phyloP scores from a whole-genome alignment of 345 rosid species.

The Linum lewisii region DNA sequence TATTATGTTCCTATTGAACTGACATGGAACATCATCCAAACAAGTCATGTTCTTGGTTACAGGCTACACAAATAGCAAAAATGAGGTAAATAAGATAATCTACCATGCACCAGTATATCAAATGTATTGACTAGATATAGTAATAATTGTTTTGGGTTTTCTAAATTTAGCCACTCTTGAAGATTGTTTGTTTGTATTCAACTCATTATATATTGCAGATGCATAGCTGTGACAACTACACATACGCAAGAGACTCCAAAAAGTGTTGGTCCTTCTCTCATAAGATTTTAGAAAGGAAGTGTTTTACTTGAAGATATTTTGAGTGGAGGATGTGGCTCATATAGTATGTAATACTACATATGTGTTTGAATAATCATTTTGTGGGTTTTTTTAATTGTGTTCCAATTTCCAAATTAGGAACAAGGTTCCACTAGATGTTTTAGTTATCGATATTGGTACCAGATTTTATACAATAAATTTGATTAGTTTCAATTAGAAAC shows the following conservation, averaged over 20 bases:
- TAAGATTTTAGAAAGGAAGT: conserved; percentile 63
- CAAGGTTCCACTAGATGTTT: too few species aligned
- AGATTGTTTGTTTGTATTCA: background rate
- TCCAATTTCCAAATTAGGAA: too few species aligned
- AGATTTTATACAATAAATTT: too few species aligned
- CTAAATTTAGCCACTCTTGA: too few species aligned
- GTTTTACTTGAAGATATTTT: conserved; percentile 76
- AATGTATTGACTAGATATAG: background rate
- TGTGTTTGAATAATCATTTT: conserved; percentile 25
- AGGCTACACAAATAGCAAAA: conserved; percentile 85
- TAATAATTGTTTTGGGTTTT: background rate
- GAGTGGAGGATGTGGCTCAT: conserved; percentile 61
- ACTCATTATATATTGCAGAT: conserved; percentile 44
- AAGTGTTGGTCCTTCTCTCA: conserved; percentile 57
- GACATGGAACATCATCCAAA: too few species aligned
- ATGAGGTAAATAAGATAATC: conserved; percentile 58
- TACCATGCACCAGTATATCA: conserved; percentile 1
- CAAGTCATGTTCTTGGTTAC: too few species aligned
- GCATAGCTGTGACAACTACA: conserved; percentile 86
- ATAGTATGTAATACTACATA: conserved; percentile 68
- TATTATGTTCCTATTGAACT: too few species aligned
- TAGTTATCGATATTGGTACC: too few species aligned
- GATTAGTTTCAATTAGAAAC: too few species aligned
- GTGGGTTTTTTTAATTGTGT: too few species aligned
- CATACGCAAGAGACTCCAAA: conserved; percentile 53